phyloP scores from a whole-genome alignment of 2,329 filamentous ascomycete species.

The Alternaria ethzedia region DNA sequence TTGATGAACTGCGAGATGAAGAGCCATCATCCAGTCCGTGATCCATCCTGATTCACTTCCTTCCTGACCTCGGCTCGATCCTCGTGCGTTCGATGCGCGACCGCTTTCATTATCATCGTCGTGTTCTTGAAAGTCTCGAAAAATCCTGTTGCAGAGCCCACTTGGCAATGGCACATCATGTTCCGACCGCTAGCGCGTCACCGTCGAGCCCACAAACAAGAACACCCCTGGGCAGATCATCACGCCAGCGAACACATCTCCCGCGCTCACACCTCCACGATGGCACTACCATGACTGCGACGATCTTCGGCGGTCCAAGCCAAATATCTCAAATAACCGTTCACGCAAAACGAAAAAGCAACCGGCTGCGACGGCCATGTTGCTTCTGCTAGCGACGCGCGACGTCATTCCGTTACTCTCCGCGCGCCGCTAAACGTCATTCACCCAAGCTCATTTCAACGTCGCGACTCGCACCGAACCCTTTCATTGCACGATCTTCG shows the following conservation, averaged over 20 bases:
- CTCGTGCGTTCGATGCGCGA: not conserved
- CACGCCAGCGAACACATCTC: not conserved
- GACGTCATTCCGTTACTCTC: constrained; percentile 7
- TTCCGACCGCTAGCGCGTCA: not conserved
- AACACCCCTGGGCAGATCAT: not conserved
- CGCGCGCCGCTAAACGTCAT: constrained; percentile 4
- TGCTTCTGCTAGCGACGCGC: not conserved
- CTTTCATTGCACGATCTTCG: not conserved
- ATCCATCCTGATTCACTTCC: not conserved
- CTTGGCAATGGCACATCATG: not conserved
- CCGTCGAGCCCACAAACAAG: not conserved
- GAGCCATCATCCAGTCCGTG: not conserved
- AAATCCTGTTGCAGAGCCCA: not conserved
- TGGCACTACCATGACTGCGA: not conserved
- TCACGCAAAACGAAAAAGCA: not conserved
- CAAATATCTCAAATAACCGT: not conserved
- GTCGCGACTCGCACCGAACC: not conserved
- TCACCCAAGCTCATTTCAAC: not conserved
- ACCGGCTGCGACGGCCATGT: not conserved
- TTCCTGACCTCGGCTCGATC: not conserved
- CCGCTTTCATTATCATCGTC: not conserved
- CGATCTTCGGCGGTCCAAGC: not conserved
- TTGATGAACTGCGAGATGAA: constrained; percentile 13
- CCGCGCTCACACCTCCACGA: not conserved
- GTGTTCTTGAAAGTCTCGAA: not conserved